phyloP scores from a whole-genome alignment of 73 alveolate species.

The Uronychia setigera region DNA sequence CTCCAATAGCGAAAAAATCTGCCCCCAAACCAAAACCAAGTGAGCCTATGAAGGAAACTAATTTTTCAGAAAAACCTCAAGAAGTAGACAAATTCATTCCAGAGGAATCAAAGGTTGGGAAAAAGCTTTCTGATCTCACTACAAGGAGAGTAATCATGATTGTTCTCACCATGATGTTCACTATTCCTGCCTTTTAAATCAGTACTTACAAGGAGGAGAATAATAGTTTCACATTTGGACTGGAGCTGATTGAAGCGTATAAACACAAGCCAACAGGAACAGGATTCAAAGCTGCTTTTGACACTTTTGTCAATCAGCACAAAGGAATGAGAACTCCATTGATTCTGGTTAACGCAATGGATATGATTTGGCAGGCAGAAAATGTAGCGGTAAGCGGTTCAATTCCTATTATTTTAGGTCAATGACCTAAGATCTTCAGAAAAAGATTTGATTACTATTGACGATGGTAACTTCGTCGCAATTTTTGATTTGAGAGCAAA shows the following conservation, averaged over 20 bases:
- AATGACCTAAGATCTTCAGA: background rate
- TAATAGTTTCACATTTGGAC: constrained; percentile 8
- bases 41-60: no score
- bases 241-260: background rate
- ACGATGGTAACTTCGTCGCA: constrained; percentile 9
- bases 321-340: background rate
- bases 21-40: no score
- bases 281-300: background rate
- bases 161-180: constrained; percentile 53
- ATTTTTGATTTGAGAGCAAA: background rate
- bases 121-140: constrained; percentile 47
- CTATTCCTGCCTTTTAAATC: constrained; percentile 9
- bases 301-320: background rate
- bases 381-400: background rate
- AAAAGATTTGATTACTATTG: background rate
- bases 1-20: no score
- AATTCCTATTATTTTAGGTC: background rate
- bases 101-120: constrained; percentile 47
- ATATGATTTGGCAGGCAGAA: constrained; percentile 4
- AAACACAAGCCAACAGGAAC: background rate
- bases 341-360: constrained; percentile 1
- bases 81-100: no score
- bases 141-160: constrained; percentile 52
- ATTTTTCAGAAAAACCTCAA: no score
- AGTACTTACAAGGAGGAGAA: constrained; percentile 10